phyloP scores from a whole-genome alignment of 805 yeast genomes.

The Ogataea wickerhamii region DNA sequence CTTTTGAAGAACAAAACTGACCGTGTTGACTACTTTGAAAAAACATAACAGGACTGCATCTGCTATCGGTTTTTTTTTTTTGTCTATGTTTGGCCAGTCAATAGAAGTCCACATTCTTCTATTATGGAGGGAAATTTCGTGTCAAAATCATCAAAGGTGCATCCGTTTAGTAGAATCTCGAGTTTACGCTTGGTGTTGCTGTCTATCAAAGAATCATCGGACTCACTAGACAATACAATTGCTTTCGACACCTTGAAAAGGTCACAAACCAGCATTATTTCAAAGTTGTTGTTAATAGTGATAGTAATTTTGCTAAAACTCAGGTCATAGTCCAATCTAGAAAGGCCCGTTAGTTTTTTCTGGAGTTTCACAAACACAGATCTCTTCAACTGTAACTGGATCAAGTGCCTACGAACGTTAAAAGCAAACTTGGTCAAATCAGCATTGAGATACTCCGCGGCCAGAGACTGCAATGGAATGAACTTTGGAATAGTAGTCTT shows the following conservation, averaged over 20 bases:
- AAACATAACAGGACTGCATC: no score
- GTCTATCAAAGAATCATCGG: conserved; percentile 5
- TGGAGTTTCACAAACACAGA: conserved; percentile 16
- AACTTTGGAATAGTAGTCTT: conserved; percentile 35
- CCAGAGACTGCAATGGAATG: conserved; percentile 25
- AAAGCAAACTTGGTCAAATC: conserved; percentile 25
- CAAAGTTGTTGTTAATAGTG: conserved; percentile 15
- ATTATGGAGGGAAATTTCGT: conserved; percentile 13
- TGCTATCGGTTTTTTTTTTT: no score
- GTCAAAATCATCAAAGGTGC: conserved; percentile 13
- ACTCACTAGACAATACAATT: conserved; percentile 11
- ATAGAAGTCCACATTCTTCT: conserved; percentile 16
- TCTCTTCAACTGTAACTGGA: conserved; percentile 22
- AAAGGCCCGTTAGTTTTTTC: conserved; percentile 9
- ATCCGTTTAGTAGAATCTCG: conserved; percentile 21
- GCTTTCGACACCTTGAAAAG: conserved; percentile 18
- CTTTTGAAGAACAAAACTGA: no score
- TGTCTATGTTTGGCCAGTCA: no score
- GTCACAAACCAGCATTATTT: conserved; percentile 23
- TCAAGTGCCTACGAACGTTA: conserved; percentile 24
- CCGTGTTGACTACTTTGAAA: no score
- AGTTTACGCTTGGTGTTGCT: conserved; percentile 8
- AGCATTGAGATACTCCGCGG: conserved; percentile 23
- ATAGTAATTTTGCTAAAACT: conserved; percentile 27
- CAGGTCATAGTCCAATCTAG: conserved; percentile 24